These are phyloP conservation scores for Leccinum cinnamomeum DNA, from an alignment of 1,284 basidiomycete species.

Conservation along the genomic window DNA sequence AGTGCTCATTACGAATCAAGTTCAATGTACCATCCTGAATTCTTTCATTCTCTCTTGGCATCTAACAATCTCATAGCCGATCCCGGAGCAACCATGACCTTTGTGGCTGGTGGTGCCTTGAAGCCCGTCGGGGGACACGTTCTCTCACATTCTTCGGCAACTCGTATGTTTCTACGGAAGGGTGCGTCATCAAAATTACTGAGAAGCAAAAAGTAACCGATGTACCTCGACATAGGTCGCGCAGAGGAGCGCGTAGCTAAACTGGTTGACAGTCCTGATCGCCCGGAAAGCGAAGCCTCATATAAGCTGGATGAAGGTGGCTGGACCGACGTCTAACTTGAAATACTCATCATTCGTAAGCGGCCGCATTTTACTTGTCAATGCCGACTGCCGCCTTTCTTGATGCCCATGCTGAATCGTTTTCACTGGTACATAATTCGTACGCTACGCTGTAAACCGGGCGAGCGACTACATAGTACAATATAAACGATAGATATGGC, in stretches of 20 bases:
- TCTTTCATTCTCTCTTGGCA: slow-evolving; percentile 1
- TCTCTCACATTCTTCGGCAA: slow-evolving; percentile 83
- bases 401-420: neutral
- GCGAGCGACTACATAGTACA: neutral
- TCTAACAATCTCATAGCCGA: slow-evolving; percentile 57
- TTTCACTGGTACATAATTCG: neutral
- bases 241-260: slow-evolving; percentile 96
- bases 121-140: slow-evolving; percentile 90
- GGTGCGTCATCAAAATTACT: slow-evolving; percentile 44
- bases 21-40: slow-evolving; percentile 58
- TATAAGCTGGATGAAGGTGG: slow-evolving; percentile 88
- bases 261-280: slow-evolving; percentile 89
- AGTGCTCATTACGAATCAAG: slow-evolving; percentile 90
- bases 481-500: no score
- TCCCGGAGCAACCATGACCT: slow-evolving; percentile 92
- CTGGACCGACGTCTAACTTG: slow-evolving; percentile 67
- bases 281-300: slow-evolving; percentile 89
- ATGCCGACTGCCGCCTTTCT: neutral
- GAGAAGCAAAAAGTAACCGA: neutral
- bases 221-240: slow-evolving; percentile 54
- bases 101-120: slow-evolving; percentile 84
- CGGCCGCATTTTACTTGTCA: neutral
- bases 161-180: slow-evolving; percentile 84
- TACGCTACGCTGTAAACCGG: neutral
- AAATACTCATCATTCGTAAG: slow-evolving; percentile 6